These are phyloP conservation scores for Boletus huronensis DNA, from an alignment of 768 basidiomycete genomes.

Conservation along the genomic window DNA sequence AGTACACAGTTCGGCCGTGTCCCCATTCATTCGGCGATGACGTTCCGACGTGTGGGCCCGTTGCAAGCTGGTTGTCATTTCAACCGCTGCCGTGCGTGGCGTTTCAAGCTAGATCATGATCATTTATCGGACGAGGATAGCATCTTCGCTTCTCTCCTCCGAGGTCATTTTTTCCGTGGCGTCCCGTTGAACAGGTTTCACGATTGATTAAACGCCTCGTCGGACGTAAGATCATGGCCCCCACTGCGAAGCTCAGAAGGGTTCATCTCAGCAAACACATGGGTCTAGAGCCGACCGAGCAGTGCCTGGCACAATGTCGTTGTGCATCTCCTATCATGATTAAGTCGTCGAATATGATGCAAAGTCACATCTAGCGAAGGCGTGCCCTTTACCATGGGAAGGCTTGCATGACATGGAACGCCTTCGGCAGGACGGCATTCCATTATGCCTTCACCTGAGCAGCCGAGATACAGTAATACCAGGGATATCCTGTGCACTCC, in stretches of 20 bases:
- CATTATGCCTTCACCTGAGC: neutral
- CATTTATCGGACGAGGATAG: neutral
- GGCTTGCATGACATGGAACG: neutral
- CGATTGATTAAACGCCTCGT: neutral
- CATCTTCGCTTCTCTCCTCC: neutral
- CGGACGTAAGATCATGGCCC: slow-evolving; percentile 9
- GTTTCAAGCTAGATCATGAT: neutral
- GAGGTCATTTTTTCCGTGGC: neutral
- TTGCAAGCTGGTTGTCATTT: neutral
- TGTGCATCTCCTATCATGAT: slow-evolving; percentile 1
- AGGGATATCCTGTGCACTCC: neutral
- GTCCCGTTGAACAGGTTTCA: neutral
- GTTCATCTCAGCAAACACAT: slow-evolving; percentile 1
- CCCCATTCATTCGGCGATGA: neutral
- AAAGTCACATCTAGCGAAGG: neutral
- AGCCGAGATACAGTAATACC: neutral
- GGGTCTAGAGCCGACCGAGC: neutral
- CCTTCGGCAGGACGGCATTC: slow-evolving; percentile 5
- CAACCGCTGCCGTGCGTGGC: neutral
- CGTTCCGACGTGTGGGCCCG: neutral
- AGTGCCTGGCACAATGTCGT: neutral
- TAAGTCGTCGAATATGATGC: neutral
- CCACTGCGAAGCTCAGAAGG: neutral
- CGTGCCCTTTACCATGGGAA: neutral
- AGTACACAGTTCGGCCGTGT: neutral